These are phyloP conservation scores for Tritrichomonas foetus DNA, from an alignment of 208 protist genomes.

Conservation along the genomic window DNA sequence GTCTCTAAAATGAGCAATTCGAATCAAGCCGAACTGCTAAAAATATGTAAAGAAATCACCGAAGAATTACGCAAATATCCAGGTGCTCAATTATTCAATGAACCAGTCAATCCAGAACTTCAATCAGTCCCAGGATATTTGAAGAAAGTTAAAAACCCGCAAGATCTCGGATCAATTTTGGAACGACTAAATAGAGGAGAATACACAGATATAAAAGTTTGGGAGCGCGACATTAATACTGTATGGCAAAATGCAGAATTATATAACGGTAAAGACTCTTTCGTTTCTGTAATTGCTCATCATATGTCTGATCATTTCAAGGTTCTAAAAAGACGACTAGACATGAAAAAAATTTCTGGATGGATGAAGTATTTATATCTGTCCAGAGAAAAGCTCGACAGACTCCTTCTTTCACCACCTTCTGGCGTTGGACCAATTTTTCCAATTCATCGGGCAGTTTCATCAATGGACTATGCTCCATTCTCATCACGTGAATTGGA, in stretches of 20 bases:
- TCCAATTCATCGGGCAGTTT: not conserved
- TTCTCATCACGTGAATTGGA: not conserved
- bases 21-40: not conserved
- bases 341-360: constrained; percentile 16
- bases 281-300: not conserved
- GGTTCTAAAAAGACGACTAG: not conserved
- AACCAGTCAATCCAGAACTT: not conserved
- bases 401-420: not conserved
- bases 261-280: constrained; percentile 27
- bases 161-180: not conserved
- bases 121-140: not conserved
- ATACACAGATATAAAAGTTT: not conserved
- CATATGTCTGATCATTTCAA: constrained; percentile 18
- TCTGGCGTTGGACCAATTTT: not conserved
- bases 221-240: not conserved
- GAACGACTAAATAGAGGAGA: not conserved
- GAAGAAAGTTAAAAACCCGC: constrained; percentile 1
- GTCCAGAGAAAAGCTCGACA: not conserved
- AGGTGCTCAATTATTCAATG: not conserved
- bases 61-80: not conserved
- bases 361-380: constrained; percentile 29
- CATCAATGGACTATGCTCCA: not conserved
- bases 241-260: constrained; percentile 15
- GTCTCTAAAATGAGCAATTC: not conserved
- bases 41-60: not conserved